Base-by-base conservation (phyloP, 768 basidiomycete genomes). In the Lentinula edodes region DNA sequence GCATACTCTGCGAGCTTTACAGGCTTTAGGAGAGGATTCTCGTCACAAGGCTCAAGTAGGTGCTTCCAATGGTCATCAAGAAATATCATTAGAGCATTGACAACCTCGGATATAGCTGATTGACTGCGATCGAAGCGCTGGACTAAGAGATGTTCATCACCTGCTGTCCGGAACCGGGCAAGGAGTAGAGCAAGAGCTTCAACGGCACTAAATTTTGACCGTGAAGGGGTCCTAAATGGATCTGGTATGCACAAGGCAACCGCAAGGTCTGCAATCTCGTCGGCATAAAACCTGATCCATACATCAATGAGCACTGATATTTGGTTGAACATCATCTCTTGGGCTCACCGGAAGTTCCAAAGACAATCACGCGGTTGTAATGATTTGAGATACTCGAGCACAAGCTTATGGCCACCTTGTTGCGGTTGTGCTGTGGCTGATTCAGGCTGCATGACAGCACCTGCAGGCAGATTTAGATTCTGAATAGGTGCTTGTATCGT, bases 51-150 rank as follows among this genome's bases (percentile, higher is more conserved):
- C 5, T 64, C 60, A 34, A 70, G 65, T 2, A 70, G 45, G 42
- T 69, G 67, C 28, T 60, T 46, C 69, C 65, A 69, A 3, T 10
- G 52, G 3, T 67, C 58, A 45, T 70, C 59, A 16, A 70, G 36
- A 51, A 46, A 65, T 16, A 36, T 23, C 1, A 58, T 58, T 1
- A 67, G 46, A 34, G 57, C 60, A 50, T 66, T 68, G n/a, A 66
- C 54, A n/a, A 62, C 38, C 42, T 69, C 64, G 6, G 66, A 69
- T 6, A 69, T 67, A 2, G 67, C 41, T 1, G 65, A 61, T 51
- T 66, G 67, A 5, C 63, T 13, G 1, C 67, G 52, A 34, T 65
- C 57, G 64, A 63, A 68, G 15, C 60, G 43, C 28, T 52, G 60
- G 1, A 46, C n/a, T 5, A 69, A 58, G 7, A 8, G 3, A 35